Percentiles rank a stretch among this genome's conserved stretches.
Conservation (phyloP, 2,329 filamentous ascomycete species). For the Neospermospora avenae region DNA sequence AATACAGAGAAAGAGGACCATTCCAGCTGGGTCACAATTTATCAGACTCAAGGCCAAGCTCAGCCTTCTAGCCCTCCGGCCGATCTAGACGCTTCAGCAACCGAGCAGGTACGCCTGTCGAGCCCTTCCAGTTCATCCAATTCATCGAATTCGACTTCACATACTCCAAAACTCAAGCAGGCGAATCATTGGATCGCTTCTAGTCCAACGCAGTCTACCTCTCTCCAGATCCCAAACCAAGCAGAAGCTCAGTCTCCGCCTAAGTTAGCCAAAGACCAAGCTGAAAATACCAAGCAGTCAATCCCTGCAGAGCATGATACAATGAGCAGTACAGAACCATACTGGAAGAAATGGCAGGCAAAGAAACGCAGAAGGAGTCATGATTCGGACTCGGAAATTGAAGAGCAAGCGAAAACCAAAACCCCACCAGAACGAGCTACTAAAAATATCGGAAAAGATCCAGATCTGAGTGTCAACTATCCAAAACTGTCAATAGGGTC, state of each 20-base stretch:
- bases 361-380: constrained; percentile 7
- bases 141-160: no score
- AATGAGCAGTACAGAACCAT: constrained; percentile 19
- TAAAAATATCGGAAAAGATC: constrained; percentile 15
- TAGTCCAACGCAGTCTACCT: not conserved
- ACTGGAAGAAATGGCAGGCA: constrained; percentile 21
- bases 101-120: not conserved
- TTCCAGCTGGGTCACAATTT: constrained; percentile 14
- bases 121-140: constrained; percentile 1
- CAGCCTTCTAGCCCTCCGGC: constrained; percentile 6
- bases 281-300: not conserved
- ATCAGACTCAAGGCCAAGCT: constrained; percentile 2
- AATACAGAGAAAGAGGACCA: constrained; percentile 1
- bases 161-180: no score
- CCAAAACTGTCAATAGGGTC: constrained; percentile 34
- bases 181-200: no score
- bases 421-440: not conserved
- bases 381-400: constrained; percentile 1
- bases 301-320: not conserved
- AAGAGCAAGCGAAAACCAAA: constrained; percentile 4
- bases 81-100: not conserved
- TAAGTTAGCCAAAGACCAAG: not conserved
- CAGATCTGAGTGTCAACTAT: constrained; percentile 27
- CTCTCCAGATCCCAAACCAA: not conserved
- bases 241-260: not conserved